A percentile compares a stretch with the other conserved stretches of the same genome.
Conservation (phyloP, 306 rosid genomes). For the Fagus sylvatica region DNA sequence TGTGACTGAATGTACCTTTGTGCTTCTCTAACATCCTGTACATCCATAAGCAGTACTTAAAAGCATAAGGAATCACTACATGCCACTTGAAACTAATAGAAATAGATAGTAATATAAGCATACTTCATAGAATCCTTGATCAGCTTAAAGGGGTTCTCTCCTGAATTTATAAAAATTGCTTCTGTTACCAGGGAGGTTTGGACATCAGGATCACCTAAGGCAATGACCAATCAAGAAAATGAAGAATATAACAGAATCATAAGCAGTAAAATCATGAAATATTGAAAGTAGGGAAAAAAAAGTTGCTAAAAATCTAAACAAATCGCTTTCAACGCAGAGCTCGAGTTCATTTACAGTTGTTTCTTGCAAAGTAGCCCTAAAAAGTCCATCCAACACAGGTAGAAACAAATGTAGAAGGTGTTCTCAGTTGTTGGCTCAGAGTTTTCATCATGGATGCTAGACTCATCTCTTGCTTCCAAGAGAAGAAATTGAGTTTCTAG, state of each 20-base stretch:
- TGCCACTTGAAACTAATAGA: not conserved
- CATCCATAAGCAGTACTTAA: not conserved
- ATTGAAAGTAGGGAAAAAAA: not conserved
- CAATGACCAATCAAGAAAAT: constrained; percentile 18
- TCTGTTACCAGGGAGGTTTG: constrained; percentile 55
- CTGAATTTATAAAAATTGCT: constrained; percentile 61
- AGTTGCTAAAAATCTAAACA: not conserved
- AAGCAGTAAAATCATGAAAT: not conserved
- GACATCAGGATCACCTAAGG: constrained; percentile 50
- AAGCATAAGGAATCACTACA: not conserved
- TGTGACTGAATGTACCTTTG: constrained; percentile 50
- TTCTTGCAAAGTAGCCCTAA: constrained; percentile 59
- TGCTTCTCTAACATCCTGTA: constrained; percentile 61
- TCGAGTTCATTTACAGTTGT: constrained; percentile 51
- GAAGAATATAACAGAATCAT: not conserved
- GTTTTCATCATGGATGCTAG: constrained; percentile 30
- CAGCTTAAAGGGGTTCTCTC: constrained; percentile 63
- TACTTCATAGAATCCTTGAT: constrained; percentile 63
- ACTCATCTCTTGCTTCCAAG: constrained; percentile 50
- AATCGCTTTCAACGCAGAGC: constrained; percentile 67
- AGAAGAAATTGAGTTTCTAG: constrained; percentile 69
- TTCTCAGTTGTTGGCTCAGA: constrained; percentile 29
- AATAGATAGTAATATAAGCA: not conserved
- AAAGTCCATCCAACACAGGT: constrained; percentile 65
- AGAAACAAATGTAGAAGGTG: constrained; percentile 53